These are phyloP conservation scores for Echinosophora koreensis DNA, from an alignment of 306 rosid species.

Conservation along the genomic window DNA sequence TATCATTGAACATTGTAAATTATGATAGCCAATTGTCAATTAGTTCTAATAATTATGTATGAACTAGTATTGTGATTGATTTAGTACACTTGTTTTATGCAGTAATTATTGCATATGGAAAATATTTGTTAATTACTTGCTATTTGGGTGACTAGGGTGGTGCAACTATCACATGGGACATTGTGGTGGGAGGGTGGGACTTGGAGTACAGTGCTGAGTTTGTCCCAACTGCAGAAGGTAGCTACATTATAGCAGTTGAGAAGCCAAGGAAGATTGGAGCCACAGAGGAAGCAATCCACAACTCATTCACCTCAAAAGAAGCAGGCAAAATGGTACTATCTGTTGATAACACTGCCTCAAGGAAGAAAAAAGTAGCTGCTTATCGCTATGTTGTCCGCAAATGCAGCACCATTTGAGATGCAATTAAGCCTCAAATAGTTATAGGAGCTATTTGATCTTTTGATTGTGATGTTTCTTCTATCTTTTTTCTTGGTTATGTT, in stretches of 20 bases:
- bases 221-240: slow-evolving; percentile 69
- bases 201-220: slow-evolving; percentile 89
- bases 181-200: slow-evolving; percentile 95
- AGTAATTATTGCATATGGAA: neutral
- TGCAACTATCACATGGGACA: slow-evolving; percentile 90
- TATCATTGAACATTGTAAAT: too few relatives aligned
- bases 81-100: too few relatives aligned
- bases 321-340: slow-evolving; percentile 83
- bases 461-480: slow-evolving; percentile 4
- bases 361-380: slow-evolving; percentile 87
- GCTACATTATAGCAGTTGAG: slow-evolving; percentile 83
- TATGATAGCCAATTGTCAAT: too few relatives aligned
- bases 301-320: slow-evolving; percentile 74
- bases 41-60: too few relatives aligned
- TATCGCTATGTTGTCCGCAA: slow-evolving; percentile 84
- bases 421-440: slow-evolving; percentile 32
- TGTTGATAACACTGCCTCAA: slow-evolving; percentile 82
- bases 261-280: slow-evolving; percentile 67
- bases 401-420: slow-evolving; percentile 46
- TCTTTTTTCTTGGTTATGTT: slow-evolving; percentile 22
- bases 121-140: slow-evolving; percentile 14
- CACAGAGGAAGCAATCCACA: slow-evolving; percentile 79
- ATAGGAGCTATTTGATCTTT: slow-evolving; percentile 12
- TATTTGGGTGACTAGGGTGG: slow-evolving; percentile 57
- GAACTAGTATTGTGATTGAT: too few relatives aligned